Evolutionary conservation across 1,284 basidiomycete species (phyloP).

Genomic region (Moesziomyces antarcticus): DNA sequence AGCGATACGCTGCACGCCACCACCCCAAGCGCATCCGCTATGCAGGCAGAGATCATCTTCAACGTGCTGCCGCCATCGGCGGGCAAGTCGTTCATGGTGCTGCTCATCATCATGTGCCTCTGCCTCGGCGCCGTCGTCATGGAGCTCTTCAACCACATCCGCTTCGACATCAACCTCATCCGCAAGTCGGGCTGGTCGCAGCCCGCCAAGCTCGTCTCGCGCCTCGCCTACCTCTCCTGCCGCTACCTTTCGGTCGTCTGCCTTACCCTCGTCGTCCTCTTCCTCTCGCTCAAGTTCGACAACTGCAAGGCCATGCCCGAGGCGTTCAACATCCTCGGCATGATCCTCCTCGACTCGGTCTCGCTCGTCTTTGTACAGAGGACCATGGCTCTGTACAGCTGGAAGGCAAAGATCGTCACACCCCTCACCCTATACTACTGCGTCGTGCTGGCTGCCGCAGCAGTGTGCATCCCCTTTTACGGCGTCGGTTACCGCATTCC

Average conservation of each 20-base stretch:
- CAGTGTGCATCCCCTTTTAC: constrained; percentile 31
- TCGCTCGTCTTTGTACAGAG: constrained; percentile 36
- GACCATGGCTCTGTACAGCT: constrained; percentile 40
- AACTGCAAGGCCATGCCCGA: constrained; percentile 20
- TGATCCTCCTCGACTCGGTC: constrained; percentile 30
- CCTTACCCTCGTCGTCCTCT: constrained; percentile 23
- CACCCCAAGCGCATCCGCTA: constrained; percentile 3
- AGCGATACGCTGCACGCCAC: constrained; percentile 8
- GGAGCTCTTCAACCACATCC: constrained; percentile 37
- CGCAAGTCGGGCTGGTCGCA: constrained; percentile 38
- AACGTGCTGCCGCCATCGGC: constrained; percentile 23
- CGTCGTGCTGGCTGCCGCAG: constrained; percentile 15
- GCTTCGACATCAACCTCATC: constrained; percentile 37
- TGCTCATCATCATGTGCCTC: constrained; percentile 34
- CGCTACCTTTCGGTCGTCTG: constrained; percentile 17
- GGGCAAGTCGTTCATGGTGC: constrained; percentile 22
- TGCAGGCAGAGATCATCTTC: constrained; percentile 30
- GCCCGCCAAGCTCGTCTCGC: constrained; percentile 31
- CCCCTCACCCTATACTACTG: constrained; percentile 22
- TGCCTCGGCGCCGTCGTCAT: constrained; percentile 30
- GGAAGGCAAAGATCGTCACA: constrained; percentile 23
- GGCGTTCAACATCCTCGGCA: constrained; percentile 29
- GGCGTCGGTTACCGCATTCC: constrained; percentile 35
- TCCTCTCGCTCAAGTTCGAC: constrained; percentile 20
- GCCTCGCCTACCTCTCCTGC: constrained; percentile 33